phyloP scores from a whole-genome alignment of 225 moss, liverwort and hornwort species.

The Neckera pumila region DNA sequence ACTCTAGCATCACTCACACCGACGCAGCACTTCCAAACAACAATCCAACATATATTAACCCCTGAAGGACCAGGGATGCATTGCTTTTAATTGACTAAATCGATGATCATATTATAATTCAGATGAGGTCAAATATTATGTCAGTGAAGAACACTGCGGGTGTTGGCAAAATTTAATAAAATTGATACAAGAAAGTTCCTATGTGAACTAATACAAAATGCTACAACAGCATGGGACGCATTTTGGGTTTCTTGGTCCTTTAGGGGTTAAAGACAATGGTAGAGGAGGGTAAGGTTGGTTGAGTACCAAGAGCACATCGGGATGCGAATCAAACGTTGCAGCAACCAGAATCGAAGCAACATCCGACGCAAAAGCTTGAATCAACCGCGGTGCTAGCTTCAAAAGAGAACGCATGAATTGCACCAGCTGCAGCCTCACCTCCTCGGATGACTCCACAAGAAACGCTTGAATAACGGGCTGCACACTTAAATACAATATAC shows the following conservation, averaged over 20 bases:
- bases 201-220: neutral
- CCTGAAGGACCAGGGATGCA: neutral
- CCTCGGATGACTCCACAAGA: conserved; percentile 72
- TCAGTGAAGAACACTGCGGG: neutral
- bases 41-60: neutral
- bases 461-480: conserved; percentile 56
- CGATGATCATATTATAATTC: neutral
- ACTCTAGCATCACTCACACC: neutral
- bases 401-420: conserved; percentile 53
- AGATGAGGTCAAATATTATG: neutral
- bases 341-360: conserved; percentile 68
- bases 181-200: neutral
- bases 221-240: neutral
- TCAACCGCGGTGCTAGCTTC: conserved; percentile 42
- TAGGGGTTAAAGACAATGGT: neutral
- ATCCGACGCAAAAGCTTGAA: conserved; percentile 84
- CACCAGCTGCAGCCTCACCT: conserved; percentile 61
- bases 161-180: no score
- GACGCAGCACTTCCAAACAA: neutral
- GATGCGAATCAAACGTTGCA: conserved; percentile 63
- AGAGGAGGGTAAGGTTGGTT: neutral
- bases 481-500: neutral
- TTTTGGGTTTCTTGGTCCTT: neutral
- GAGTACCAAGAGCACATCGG: conserved; percentile 69
- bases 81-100: neutral